Evolutionary conservation across 1,139 yeast genomes (phyloP).

Genomic region (Nakaseomyces kungkrabaensis): DNA sequence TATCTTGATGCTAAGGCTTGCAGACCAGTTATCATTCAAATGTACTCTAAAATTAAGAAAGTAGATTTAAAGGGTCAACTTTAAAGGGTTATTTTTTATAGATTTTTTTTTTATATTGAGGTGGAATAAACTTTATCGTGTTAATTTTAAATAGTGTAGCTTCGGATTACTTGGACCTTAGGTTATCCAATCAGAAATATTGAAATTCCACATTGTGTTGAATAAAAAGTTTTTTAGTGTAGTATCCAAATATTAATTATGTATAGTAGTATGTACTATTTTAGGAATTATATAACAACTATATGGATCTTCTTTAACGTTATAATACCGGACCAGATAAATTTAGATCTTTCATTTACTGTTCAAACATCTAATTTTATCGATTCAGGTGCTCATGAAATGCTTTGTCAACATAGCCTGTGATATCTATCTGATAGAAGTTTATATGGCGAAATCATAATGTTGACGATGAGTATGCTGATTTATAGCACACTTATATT

Average conservation of each 20-base stretch:
- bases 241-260: background rate
- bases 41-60: constrained; percentile 41
- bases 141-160: no score
- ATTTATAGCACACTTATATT: background rate
- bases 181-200: no score
- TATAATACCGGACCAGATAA: background rate
- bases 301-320: background rate
- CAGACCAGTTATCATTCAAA: constrained; percentile 37
- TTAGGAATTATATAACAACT: background rate
- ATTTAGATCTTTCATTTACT: no score
- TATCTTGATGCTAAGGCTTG: constrained; percentile 33
- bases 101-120: background rate
- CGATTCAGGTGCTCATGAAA: background rate
- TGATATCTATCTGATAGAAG: background rate
- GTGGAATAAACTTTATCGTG: no score
- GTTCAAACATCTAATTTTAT: background rate
- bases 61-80: constrained; percentile 93
- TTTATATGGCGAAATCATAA: background rate
- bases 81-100: constrained; percentile 17
- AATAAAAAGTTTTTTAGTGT: no score
- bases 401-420: background rate
- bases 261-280: background rate
- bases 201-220: no score
- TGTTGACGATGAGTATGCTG: background rate
- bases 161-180: no score